Base-by-base conservation (phyloP, 1,284 basidiomycete genomes). In the Naganishia cerealis region DNA sequence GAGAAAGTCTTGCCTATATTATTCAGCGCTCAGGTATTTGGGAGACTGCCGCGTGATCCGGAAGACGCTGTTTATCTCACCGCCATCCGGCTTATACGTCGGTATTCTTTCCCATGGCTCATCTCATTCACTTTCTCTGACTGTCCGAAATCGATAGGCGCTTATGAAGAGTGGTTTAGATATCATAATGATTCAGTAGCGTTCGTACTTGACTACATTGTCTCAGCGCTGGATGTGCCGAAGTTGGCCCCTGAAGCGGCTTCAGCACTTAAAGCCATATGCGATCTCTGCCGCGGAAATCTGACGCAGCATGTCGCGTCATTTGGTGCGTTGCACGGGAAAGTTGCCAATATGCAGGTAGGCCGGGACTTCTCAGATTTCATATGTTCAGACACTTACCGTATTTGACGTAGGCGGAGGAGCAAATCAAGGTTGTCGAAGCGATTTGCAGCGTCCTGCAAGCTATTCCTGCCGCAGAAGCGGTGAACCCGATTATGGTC, bases 401-500 rank as follows among this genome's bases (percentile, higher is more conserved):
- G 29, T 33, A 69, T 48, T 42, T 21, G 55, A 29, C 38, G 3
- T 63, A 91, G 88, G 89, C 92, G 70, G 88, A 89, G 29, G 92
- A 94, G 80, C 91, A 90, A 79, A 86, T 87, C 71, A 94, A 93
- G 79, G 90, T 94, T 0, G 82, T 94, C 59, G 90, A 94, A 77
- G 91, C 88, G 0, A 93, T 95, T 67, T 87, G 91, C 1, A 93
- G 90, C 70, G 91, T 95, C 1, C 90, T 94, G 54, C 90, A 94
- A 74, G 92, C 92, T 0, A 77, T 95, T 59, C 87, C 89, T 0
- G 87, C 90, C 0, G 80, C 82, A 24, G 88, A 92, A 61, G 90
- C 87, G 65, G 87, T 94, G 33, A 84, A 87, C 0, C 89, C 91
- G 0, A 84, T 93, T n/a, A 87, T 90, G 78, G 89, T 89, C 58